phyloP scores from a whole-genome alignment of 306 rosid species.

The Sesbania bispinosa region DNA sequence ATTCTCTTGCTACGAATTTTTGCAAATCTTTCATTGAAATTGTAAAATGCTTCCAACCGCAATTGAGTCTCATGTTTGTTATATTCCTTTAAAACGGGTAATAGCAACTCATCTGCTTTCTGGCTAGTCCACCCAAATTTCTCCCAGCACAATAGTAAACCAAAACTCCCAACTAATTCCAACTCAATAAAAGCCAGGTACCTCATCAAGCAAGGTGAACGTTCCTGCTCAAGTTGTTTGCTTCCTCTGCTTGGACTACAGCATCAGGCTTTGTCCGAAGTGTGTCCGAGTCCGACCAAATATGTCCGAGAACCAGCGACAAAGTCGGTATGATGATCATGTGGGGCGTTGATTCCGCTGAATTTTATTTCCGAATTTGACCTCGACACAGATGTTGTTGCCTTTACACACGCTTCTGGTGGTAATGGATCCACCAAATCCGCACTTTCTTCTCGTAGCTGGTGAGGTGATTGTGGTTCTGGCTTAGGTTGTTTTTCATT shows the following conservation, averaged over 20 bases:
- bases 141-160: constrained; percentile 69
- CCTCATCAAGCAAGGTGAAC: constrained; percentile 1
- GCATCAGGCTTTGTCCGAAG: no score
- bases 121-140: constrained; percentile 87
- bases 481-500: constrained; percentile 1
- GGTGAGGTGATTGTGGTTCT: not conserved
- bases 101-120: constrained; percentile 80
- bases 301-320: no score
- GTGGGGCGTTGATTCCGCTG: constrained; percentile 42
- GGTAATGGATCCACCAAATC: constrained; percentile 23
- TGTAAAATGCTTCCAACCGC: constrained; percentile 88
- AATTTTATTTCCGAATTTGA: constrained; percentile 39
- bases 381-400: constrained; percentile 19
- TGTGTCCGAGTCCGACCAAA: no score
- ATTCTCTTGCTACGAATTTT: constrained; percentile 93
- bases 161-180: not conserved
- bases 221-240: no score
- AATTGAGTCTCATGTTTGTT: constrained; percentile 89
- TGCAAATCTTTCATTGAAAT: constrained; percentile 87
- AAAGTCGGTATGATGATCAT: no score
- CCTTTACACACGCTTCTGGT: not conserved
- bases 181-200: not conserved
- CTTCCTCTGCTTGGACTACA: no score
- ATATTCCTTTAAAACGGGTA: constrained; percentile 88
- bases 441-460: not conserved